Conservation (phyloP, 371 early-diverging fungal genomes). For the Saksenaea vasiformis region DNA sequence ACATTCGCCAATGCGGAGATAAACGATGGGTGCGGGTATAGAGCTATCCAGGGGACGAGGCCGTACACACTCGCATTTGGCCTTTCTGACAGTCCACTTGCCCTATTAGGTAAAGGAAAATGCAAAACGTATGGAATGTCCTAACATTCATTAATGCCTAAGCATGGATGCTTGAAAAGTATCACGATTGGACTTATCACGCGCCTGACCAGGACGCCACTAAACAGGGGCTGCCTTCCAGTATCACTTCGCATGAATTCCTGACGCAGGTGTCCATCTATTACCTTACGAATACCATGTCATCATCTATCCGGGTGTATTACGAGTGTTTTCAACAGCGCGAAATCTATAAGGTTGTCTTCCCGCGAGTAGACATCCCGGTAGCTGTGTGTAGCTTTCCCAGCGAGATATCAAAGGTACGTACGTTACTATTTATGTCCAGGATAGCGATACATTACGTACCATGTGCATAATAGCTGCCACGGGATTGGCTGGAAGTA, state of each 20-base stretch:
- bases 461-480: conserved; percentile 25
- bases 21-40: conserved; percentile 50
- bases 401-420: conserved; percentile 58
- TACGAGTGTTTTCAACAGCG: conserved; percentile 52
- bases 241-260: conserved; percentile 49
- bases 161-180: conserved; percentile 71
- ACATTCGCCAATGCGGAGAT: conserved; percentile 30
- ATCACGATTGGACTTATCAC: conserved; percentile 56
- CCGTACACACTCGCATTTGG: conserved; percentile 64
- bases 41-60: conserved; percentile 53
- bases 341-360: conserved; percentile 34
- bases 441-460: background rate
- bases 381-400: conserved; percentile 60
- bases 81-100: conserved; percentile 61
- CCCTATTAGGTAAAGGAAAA: conserved; percentile 35
- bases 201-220: conserved; percentile 22
- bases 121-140: background rate
- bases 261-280: conserved; percentile 64
- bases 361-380: conserved; percentile 46
- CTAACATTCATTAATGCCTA: background rate
- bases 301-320: conserved; percentile 67
- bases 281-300: conserved; percentile 64
- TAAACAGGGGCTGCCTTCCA: conserved; percentile 40
- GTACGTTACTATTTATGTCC: background rate
- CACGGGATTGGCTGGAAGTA: conserved; percentile 59